Base-by-base conservation (phyloP, 1,284 basidiomycete species). In the Flammula alnicola region DNA sequence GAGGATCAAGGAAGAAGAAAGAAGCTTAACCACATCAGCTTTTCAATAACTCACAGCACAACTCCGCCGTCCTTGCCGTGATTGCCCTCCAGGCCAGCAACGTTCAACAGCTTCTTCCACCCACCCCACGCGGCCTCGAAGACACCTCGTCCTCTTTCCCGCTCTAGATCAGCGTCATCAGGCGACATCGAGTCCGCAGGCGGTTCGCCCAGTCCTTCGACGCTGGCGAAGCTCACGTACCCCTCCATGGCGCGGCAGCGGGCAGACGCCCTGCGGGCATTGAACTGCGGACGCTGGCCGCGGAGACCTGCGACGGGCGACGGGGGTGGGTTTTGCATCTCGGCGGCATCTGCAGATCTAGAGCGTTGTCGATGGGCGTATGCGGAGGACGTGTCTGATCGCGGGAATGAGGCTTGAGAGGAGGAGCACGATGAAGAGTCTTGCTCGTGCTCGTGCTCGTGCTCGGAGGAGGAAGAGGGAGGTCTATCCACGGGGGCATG, bases 161-260 rank as follows among this genome's bases (percentile, higher is more conserved):
- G 35, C 16, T 54, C 52, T 16, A 58, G 54, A 5, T 57, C 61
- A 9, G 33, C 60, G 3, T 42, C 52, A 5, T 46, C 51, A 25
- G 59, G 52, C 20, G 59, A 49, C 31, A 48, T 48, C 7, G 54
- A 51, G 25, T 63, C 64, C 40, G 74, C 81, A 0, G 80, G 78
- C 3, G 85, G 86, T 12, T 71, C 72, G 0, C 86, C 86, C 20
- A 88, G 70, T n/a, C 86, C 86, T 66, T 86, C 84, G 8, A 88
- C 76, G 47, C 72, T 78, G 25, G 83, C 75, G 55, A 88, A 88
- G 14, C 76, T 79, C 26, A 88, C 81, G 57, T 87, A 88, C 1
- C 86, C 86, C 16, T 82, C 75, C 47, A 83, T 78, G 33, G 73
- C 66, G 26, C 74, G 74, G 57, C 83, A 80, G 47, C 75, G 76